A percentile compares a stretch with the other conserved stretches of the same genome.
Conservation (phyloP, 768 basidiomycete genomes). For the Arthromyces matolae region DNA sequence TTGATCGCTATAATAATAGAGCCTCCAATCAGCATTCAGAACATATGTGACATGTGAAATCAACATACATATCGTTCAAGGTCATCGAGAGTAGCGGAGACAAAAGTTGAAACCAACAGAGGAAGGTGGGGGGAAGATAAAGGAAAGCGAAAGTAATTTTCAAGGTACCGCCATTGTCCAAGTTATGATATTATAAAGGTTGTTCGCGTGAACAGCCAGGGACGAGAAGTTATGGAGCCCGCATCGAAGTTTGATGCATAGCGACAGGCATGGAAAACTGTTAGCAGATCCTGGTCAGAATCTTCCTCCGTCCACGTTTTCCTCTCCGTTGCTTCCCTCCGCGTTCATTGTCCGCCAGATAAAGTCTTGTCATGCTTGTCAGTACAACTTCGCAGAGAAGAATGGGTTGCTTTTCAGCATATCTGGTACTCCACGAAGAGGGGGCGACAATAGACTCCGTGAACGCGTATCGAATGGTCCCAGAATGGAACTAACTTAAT, state of each 20-base stretch:
- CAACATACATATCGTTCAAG: constrained; percentile 12
- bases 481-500: constrained; percentile 7
- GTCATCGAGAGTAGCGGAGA: no score
- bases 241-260: constrained; percentile 16
- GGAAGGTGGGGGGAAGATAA: neutral
- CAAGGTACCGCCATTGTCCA: neutral
- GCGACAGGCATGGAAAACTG: constrained; percentile 13
- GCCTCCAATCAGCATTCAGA: neutral
- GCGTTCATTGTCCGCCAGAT: constrained; percentile 2
- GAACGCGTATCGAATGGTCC: no score
- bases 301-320: neutral
- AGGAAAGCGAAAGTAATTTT: constrained; percentile 1
- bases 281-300: constrained; percentile 3
- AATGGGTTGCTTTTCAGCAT: neutral
- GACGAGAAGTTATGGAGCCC: constrained; percentile 2
- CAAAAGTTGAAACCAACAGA: no score
- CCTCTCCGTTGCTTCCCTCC: constrained; percentile 12
- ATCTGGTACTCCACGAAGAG: no score
- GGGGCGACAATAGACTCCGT: neutral
- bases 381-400: neutral
- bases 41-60: no score
- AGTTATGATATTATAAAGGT: constrained; percentile 10
- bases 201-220: constrained; percentile 12
- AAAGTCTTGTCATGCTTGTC: constrained; percentile 5
- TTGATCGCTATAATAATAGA: neutral